Evolutionary conservation across 805 yeast genomes (phyloP), one percentile per base, ranked within the genome.

Genomic region (Torulaspora maleeae): DNA sequence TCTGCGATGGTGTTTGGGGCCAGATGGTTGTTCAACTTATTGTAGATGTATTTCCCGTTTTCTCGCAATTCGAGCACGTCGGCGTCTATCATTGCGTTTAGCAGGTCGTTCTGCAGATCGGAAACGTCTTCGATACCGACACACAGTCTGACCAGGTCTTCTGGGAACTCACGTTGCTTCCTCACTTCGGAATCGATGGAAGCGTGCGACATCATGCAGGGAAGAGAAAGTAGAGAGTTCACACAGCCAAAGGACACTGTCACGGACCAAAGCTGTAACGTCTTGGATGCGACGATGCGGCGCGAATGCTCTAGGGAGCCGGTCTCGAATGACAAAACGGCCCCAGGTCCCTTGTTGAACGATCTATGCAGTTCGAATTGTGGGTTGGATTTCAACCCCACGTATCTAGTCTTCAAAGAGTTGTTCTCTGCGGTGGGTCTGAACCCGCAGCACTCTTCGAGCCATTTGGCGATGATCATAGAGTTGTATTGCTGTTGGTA

Each of bases 151-250:
- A 90, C 80, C 60, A 90, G 73, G 63, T 91, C 97, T 66, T 90
- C 97, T 2, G 96, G 96, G 69, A 90, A 81, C 36, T 82, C 88
- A 64, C 98, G 80, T 64, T 85, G 95, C 39, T 81, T 82, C 66
- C 97, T 80, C 3, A 87, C 82, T 60, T 86, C 79, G 20, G 89
- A 83, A 56, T 89, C 96, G 51, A 90, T 90, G 2, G 96, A 83
- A n/a, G 97, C 97, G 62, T 90, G 98, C 5, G 96, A 86, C 97
- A 90, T 90, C 66, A 79, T 78, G 66, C 97, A 87, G 12, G 98
- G 98, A 82, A 90, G 78, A 32, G 96, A 87, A 47, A 90, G 87
- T 61, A 90, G 74, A 13, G 95, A 86, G 71, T 88, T 87, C 49
- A 91, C 96, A 64, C 95, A 85, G 17, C 98, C 98, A 68, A 90